These are phyloP conservation scores for Pseudogymnoascus sp. DNA, from an alignment of 2,329 filamentous ascomycete species.

Conservation along the genomic window DNA sequence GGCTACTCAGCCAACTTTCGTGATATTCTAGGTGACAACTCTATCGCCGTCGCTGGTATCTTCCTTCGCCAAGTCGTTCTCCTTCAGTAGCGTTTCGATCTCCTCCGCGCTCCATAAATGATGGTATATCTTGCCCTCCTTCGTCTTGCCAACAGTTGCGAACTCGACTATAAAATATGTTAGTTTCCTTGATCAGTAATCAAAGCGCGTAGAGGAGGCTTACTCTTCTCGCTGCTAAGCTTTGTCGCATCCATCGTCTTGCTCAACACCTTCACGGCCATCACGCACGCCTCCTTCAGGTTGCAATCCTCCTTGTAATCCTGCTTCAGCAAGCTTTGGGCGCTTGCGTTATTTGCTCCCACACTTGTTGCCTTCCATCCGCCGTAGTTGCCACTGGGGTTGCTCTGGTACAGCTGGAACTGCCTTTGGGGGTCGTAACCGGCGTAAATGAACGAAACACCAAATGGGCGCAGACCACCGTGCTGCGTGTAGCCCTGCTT, in stretches of 20 bases:
- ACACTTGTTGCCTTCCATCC: constrained; percentile 99
- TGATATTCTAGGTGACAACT: constrained; percentile 1
- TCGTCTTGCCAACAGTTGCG: constrained; percentile 91
- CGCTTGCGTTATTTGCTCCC: constrained; percentile 95
- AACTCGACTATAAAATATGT: constrained; percentile 67
- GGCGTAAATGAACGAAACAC: constrained; percentile 98
- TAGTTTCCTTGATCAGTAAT: constrained; percentile 12
- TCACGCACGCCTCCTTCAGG: constrained; percentile 88
- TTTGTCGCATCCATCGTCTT: constrained; percentile 99
- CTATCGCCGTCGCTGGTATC: constrained; percentile 34
- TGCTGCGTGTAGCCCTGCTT: constrained; percentile 99
- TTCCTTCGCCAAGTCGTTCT: constrained; percentile 88
- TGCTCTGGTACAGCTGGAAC: constrained; percentile 98
- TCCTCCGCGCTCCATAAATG: constrained; percentile 95
- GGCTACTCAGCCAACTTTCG: neutral
- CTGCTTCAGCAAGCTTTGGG: constrained; percentile 94
- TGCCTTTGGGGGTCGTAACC: constrained; percentile 93
- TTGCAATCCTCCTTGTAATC: constrained; percentile 99
- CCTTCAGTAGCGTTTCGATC: constrained; percentile 86
- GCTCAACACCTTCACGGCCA: constrained; percentile 97
- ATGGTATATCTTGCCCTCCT: constrained; percentile 95
- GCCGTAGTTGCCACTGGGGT: constrained; percentile 96
- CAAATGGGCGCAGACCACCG: constrained; percentile 93
- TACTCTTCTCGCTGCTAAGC: constrained; percentile 98
- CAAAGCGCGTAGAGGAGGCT: constrained; percentile 30